phyloP scores from a whole-genome alignment of 2,329 filamentous ascomycete species.

The Aspergillus spinulosporus region DNA sequence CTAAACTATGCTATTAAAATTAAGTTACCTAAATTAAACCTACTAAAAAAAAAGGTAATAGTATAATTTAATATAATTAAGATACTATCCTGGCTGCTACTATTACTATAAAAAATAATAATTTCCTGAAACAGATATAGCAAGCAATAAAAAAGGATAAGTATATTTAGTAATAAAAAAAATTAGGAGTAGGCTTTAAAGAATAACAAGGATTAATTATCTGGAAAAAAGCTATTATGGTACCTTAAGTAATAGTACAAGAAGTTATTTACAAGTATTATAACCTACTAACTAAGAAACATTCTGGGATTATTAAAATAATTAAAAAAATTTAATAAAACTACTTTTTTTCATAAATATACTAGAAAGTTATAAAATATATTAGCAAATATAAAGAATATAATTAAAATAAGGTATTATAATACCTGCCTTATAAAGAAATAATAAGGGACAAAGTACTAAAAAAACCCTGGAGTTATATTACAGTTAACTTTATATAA shows the following conservation, averaged over 20 bases:
- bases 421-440: too few species aligned
- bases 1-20: not conserved
- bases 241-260: not conserved
- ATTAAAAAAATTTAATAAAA: too few species aligned
- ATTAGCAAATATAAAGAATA: too few species aligned
- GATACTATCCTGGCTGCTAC: too few species aligned
- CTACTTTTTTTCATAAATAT: too few species aligned
- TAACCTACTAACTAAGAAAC: too few species aligned
- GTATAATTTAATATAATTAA: not conserved
- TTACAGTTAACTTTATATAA: not conserved
- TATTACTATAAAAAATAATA: not conserved
- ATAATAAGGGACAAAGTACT: not conserved
- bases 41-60: not conserved
- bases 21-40: too few species aligned
- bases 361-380: not conserved
- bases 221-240: not conserved
- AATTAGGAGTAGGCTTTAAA: not conserved
- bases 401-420: too few species aligned
- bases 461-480: not conserved
- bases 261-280: not conserved
- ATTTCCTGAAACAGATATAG: not conserved
- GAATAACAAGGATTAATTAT: not conserved
- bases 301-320: too few species aligned
- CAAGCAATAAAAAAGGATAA: not conserved
- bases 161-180: not conserved